Evolutionary conservation across 2,329 filamentous ascomycete genomes (phyloP).

Genomic region (Botrytis galanthina): DNA sequence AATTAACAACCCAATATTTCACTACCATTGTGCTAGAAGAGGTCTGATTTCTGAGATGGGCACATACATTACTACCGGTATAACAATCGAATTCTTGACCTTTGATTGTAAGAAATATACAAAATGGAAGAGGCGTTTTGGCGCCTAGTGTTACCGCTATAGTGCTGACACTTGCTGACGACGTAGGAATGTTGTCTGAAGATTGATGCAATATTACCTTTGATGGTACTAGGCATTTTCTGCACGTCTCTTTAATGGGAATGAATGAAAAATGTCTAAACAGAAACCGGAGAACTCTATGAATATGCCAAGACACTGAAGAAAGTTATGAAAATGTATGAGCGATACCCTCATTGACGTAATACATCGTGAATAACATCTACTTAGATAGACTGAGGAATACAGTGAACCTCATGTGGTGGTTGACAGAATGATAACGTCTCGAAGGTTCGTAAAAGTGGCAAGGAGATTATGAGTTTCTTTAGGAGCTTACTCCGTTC

Average conservation of each 20-base stretch:
- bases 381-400: neutral
- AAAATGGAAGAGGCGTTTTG: constrained; percentile 3
- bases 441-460: neutral
- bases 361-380: neutral
- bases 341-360: neutral
- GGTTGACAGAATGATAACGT: neutral
- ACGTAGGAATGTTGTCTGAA: constrained; percentile 6
- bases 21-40: neutral
- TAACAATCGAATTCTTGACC: constrained; percentile 11
- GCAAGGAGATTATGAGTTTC: neutral
- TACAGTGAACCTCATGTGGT: neutral
- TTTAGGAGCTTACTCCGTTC: neutral
- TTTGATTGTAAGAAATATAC: neutral
- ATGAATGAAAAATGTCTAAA: neutral
- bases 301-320: neutral
- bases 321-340: neutral
- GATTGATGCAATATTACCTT: neutral
- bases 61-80: neutral
- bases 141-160: neutral
- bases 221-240: neutral
- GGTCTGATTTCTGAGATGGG: neutral
- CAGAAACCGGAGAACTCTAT: neutral
- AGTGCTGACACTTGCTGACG: constrained; percentile 13
- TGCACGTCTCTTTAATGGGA: neutral
- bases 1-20: neutral